Evolutionary conservation across 345 rosid species (phyloP).

Genomic region (Citrus mangshanensis): DNA sequence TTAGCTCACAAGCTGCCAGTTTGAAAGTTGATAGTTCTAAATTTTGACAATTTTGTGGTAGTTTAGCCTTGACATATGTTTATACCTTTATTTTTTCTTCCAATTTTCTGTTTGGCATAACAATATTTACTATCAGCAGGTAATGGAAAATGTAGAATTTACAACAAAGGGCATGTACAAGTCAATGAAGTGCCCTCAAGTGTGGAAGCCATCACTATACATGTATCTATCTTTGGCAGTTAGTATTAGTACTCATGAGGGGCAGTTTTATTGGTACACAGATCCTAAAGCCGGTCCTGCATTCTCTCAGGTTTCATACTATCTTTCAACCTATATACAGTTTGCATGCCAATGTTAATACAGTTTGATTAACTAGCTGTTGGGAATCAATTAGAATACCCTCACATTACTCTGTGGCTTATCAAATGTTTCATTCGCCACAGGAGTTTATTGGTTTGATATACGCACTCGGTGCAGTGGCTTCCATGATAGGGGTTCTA

Average conservation of each 20-base stretch:
- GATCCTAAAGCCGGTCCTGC: conserved; percentile 76
- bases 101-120: not conserved
- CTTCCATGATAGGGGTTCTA: conserved; percentile 73
- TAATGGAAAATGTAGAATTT: conserved; percentile 34
- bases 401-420: too few species aligned
- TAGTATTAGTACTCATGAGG: conserved; percentile 79
- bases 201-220: conserved; percentile 84
- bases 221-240: conserved; percentile 75
- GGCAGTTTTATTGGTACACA: conserved; percentile 82
- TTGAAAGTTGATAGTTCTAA: not conserved
- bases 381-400: not conserved
- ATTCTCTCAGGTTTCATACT: conserved; percentile 56
- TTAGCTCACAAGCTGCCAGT: not conserved
- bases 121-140: conserved; percentile 27
- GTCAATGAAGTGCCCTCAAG: conserved; percentile 67
- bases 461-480: conserved; percentile 65
- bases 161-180: conserved; percentile 52
- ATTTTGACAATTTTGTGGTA: not conserved
- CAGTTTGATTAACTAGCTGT: not conserved
- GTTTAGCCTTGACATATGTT: not conserved
- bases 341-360: not conserved
- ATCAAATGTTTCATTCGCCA: not conserved
- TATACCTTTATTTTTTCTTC: not conserved
- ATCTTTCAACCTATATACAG: not conserved
- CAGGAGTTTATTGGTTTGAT: conserved; percentile 71